Conservation (phyloP, 2,329 filamentous ascomycete species). For the Clarireedia hainanense region DNA sequence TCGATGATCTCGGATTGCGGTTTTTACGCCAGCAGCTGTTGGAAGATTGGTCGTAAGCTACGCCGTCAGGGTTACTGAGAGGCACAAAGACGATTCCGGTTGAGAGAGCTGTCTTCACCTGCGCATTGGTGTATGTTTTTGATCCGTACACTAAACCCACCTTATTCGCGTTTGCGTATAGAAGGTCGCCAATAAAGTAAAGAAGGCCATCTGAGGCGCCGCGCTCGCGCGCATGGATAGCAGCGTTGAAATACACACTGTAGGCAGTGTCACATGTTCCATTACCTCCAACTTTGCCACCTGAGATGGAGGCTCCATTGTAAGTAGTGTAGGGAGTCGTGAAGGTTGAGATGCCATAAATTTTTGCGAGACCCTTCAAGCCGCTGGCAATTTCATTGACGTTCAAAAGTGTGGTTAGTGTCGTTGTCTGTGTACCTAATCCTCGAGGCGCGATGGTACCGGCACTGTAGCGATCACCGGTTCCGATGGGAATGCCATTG, state of each 20-base stretch:
- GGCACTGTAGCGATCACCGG: slow-evolving; percentile 35
- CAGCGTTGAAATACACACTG: slow-evolving; percentile 44
- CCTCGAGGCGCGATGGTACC: slow-evolving; percentile 35
- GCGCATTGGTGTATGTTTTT: slow-evolving; percentile 41
- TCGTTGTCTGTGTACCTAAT: slow-evolving; percentile 33
- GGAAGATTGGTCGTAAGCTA: slow-evolving; percentile 40
- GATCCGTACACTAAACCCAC: slow-evolving; percentile 44
- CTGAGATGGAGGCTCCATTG: slow-evolving; percentile 33
- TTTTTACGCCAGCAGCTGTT: slow-evolving; percentile 50
- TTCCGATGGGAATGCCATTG: slow-evolving; percentile 32
- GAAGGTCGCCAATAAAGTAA: slow-evolving; percentile 50
- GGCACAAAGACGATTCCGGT: slow-evolving; percentile 47
- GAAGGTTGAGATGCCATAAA: slow-evolving; percentile 34
- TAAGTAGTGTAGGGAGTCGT: slow-evolving; percentile 37
- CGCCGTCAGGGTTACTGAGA: slow-evolving; percentile 47
- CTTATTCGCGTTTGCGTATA: slow-evolving; percentile 42
- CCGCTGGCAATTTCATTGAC: slow-evolving; percentile 35
- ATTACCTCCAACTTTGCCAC: slow-evolving; percentile 36
- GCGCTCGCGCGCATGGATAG: slow-evolving; percentile 50
- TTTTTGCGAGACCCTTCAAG: slow-evolving; percentile 33
- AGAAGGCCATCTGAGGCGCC: slow-evolving; percentile 48
- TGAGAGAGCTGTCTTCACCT: slow-evolving; percentile 44
- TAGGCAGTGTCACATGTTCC: slow-evolving; percentile 36
- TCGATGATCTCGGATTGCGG: slow-evolving; percentile 36
- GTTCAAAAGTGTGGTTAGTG: slow-evolving; percentile 35